These are phyloP conservation scores for Epichloe amarillans DNA, from an alignment of 2,329 filamentous ascomycete species.

Conservation along the genomic window DNA sequence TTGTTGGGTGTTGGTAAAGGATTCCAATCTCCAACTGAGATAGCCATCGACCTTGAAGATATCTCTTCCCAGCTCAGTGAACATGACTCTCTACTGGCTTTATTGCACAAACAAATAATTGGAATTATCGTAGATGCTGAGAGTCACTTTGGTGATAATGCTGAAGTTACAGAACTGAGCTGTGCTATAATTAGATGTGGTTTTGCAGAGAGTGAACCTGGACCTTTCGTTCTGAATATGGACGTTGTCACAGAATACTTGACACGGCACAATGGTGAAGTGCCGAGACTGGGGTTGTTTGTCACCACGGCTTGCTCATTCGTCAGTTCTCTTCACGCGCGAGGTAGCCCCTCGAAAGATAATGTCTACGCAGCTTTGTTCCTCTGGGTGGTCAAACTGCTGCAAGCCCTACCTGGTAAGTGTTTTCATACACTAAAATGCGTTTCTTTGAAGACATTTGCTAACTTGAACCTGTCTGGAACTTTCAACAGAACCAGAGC, in stretches of 20 bases:
- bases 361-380: slow-evolving; percentile 39
- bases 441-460: neutral
- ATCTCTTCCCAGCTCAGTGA: slow-evolving; percentile 15
- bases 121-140: slow-evolving; percentile 34
- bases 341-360: slow-evolving; percentile 29
- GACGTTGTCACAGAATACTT: slow-evolving; percentile 54
- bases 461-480: neutral
- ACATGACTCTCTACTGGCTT: slow-evolving; percentile 10
- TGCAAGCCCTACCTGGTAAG: slow-evolving; percentile 47
- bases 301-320: slow-evolving; percentile 62
- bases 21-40: slow-evolving; percentile 54
- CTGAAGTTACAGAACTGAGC: slow-evolving; percentile 57
- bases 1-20: slow-evolving; percentile 59
- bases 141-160: slow-evolving; percentile 39
- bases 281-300: slow-evolving; percentile 53
- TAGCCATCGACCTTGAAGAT: slow-evolving; percentile 52
- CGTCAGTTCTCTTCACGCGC: slow-evolving; percentile 42
- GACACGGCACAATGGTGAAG: slow-evolving; percentile 41
- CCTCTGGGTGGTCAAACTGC: slow-evolving; percentile 47
- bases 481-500: slow-evolving; percentile 44
- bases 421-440: neutral
- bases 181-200: slow-evolving; percentile 61
- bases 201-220: slow-evolving; percentile 60
- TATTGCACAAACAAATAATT: slow-evolving; percentile 34
- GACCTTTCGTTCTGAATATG: slow-evolving; percentile 64